Percentiles rank a stretch among this genome's conserved stretches.
Evolutionary conservation across 2,329 filamentous ascomycete genomes (phyloP).

Genomic region (Thielaviopsis euricoi): DNA sequence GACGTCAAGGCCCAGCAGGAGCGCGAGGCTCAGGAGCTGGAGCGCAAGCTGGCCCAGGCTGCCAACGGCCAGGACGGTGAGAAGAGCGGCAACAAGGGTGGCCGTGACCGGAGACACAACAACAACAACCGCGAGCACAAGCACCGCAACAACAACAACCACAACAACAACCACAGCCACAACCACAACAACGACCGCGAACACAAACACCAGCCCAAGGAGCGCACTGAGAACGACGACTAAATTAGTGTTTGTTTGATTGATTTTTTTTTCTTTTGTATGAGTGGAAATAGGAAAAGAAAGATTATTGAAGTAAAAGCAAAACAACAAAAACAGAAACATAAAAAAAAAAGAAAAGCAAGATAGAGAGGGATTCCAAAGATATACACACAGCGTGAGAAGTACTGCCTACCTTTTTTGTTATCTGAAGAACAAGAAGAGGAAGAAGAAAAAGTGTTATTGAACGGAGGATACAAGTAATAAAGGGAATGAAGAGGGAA

Average conservation of each 20-base stretch:
- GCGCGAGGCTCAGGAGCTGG: conserved; percentile 55
- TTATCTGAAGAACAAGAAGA: no score
- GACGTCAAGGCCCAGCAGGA: conserved; percentile 64
- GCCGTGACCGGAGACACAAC: conserved; percentile 19
- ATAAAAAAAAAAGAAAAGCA: background rate
- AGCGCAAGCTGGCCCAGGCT: conserved; percentile 43
- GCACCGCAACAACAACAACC: conserved; percentile 19
- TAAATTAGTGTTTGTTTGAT: no score
- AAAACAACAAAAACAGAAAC: background rate
- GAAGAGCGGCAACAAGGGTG: conserved; percentile 17
- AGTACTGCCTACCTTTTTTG: no score
- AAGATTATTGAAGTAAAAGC: conserved; percentile 4
- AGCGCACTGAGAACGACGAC: conserved; percentile 41
- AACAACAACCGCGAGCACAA: conserved; percentile 15
- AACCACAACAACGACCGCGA: conserved; percentile 18
- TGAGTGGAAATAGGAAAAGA: conserved; percentile 1
- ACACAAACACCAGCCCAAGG: conserved; percentile 20
- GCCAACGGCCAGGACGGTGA: conserved; percentile 20
- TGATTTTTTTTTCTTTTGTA: background rate
- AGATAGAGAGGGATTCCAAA: background rate
- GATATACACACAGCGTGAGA: no score
- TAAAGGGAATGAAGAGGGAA: no score
- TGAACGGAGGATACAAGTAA: no score
- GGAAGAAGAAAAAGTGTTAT: no score
- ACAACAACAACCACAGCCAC: conserved; percentile 20